Conservation (phyloP, 768 basidiomycete genomes). For the Leccinum disarticulatum region DNA sequence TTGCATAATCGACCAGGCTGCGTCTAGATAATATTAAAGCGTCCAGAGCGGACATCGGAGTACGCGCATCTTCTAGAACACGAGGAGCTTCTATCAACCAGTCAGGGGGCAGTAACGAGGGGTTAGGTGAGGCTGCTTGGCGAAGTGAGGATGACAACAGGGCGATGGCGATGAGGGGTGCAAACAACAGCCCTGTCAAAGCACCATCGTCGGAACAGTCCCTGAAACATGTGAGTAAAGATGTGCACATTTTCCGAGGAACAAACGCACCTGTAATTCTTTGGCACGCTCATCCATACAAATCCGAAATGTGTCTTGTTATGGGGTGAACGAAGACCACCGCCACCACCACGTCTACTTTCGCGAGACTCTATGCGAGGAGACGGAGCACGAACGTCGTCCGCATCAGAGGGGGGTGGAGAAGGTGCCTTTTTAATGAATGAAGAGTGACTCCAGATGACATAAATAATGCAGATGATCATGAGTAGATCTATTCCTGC, state of each 20-base stretch:
- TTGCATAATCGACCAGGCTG: constrained; percentile 75
- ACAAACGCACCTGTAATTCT: constrained; percentile 70
- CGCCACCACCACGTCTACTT: constrained; percentile 35
- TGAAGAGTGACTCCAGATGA: constrained; percentile 59
- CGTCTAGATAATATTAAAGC: constrained; percentile 69
- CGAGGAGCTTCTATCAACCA: constrained; percentile 83
- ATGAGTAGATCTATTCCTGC: constrained; percentile 61
- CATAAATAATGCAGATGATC: constrained; percentile 56
- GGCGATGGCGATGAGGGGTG: constrained; percentile 74
- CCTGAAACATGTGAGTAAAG: constrained; percentile 40
- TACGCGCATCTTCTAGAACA: constrained; percentile 45
- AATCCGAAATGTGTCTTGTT: constrained; percentile 61
- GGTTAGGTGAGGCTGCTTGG: constrained; percentile 30
- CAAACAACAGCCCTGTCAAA: constrained; percentile 79
- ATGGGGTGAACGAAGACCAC: constrained; percentile 23
- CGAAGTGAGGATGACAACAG: constrained; percentile 56
- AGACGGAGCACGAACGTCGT: constrained; percentile 30
- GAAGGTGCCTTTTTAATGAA: constrained; percentile 31
- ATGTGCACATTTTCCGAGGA: not conserved
- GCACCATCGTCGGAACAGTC: constrained; percentile 85
- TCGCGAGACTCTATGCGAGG: constrained; percentile 53
- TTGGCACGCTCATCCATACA: constrained; percentile 89
- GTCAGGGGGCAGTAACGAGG: constrained; percentile 46
- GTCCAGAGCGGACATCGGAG: constrained; percentile 45
- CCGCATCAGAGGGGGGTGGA: constrained; percentile 16